A percentile compares a stretch with the other conserved stretches of the same genome.
phyloP scores from a whole-genome alignment of 2,329 filamentous ascomycete genomes.

The Grosmannia serpens region DNA sequence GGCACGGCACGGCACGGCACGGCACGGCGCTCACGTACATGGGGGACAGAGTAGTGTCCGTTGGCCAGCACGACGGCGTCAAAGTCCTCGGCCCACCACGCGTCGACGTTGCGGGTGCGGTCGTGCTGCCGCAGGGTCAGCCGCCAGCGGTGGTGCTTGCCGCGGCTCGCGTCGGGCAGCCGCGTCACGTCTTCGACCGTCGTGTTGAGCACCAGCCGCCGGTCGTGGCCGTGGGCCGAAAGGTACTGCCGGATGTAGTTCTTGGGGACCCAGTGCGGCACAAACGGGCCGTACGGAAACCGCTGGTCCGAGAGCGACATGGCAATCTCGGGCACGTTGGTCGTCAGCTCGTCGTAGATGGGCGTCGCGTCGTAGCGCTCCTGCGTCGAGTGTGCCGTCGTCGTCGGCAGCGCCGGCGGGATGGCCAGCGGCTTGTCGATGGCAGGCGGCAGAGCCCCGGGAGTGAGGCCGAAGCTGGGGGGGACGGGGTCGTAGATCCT shows the following conservation, averaged over 20 bases:
- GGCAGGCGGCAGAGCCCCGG: conserved; percentile 6
- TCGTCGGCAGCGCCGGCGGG: conserved; percentile 3
- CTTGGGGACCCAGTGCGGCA: conserved; percentile 41
- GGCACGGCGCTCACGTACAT: conserved; percentile 30
- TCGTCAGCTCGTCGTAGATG: conserved; percentile 17
- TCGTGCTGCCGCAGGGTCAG: conserved; percentile 38
- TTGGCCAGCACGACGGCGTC: conserved; percentile 50
- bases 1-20: no score
- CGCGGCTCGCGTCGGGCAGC: conserved; percentile 17
- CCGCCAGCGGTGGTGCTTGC: conserved; percentile 35
- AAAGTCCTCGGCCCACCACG: conserved; percentile 50
- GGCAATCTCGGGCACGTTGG: conserved; percentile 40
- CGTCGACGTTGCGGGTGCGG: conserved; percentile 28
- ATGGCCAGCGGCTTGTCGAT: conserved; percentile 8
- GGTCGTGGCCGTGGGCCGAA: conserved; percentile 34
- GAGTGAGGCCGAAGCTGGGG: conserved; percentile 4
- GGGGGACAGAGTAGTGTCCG: conserved; percentile 50
- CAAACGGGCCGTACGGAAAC: conserved; percentile 48
- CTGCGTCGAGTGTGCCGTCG: conserved; percentile 2
- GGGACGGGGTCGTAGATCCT: conserved; percentile 10
- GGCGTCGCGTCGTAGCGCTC: conserved; percentile 9
- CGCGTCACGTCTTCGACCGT: conserved; percentile 38
- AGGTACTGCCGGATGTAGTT: conserved; percentile 48
- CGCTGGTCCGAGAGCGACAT: conserved; percentile 46
- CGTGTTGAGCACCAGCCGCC: conserved; percentile 34